Evolutionary conservation across 75 land plant species (phyloP), one percentile per base, ranked within the genome.

Genomic region (Ceratopteris richardii): DNA sequence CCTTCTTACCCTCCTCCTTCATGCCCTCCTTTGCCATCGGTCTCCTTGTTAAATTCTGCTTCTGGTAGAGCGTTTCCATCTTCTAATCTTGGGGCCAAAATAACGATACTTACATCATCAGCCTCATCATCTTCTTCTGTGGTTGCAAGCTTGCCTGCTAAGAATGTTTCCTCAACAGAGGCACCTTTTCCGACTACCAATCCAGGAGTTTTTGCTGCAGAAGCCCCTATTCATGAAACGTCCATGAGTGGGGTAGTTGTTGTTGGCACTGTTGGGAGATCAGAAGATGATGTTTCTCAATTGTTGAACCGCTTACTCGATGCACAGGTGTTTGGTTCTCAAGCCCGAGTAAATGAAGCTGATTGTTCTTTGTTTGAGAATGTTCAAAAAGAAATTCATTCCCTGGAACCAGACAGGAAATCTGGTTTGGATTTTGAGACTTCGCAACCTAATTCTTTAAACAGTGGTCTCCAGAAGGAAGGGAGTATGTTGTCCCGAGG

Each of bases 301-400:
- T 83, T 94, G 40, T 58, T 89, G 57, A 84, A 94, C 67, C 59
- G 85, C 29, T 52, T 89, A 20, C 56, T 94, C 17, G 91, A 89
- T 52, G 66, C 82, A 44, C 77, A 71, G 62, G 79, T 81, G 0
- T 89, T 94, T 63, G 78, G 94, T 16, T 72, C 50, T 46, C 2
- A 46, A 46, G 50, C 50, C 50, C 50, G 17, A 5, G 22, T 2
- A 18, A 46, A 46, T 18, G 12, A 46, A 46, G 50, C 5, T 46
- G 2, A 14, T 14, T 6, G 13, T 33, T 33, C 37, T 9, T 9
- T 33, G 37, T 33, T 33, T 9, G 37, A 33, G 9, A 33, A 33
- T 33, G 37, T 33, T 33, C 37, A 9, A 16, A 27, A 19, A 24
- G 9, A 60, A 30, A 7, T 28, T 51, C 26, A 44, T 20, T 30